Evolutionary conservation across 2,329 filamentous ascomycete species (phyloP).

Genomic region (Ilyonectria sp.): DNA sequence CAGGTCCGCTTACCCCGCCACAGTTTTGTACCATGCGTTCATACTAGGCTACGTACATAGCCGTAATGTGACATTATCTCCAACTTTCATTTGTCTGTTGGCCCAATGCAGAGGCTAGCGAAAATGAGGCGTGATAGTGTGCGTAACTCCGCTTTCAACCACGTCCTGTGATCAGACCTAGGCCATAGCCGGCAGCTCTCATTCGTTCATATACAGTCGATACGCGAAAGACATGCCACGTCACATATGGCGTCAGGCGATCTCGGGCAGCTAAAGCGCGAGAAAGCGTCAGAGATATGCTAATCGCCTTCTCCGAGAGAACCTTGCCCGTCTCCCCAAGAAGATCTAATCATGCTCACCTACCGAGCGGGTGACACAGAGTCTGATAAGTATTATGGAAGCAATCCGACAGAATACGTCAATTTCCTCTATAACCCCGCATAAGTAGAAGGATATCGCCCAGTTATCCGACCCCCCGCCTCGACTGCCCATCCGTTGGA

Average conservation of each 20-base stretch:
- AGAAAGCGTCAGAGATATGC: background rate
- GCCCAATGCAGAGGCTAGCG: background rate
- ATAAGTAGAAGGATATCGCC: background rate
- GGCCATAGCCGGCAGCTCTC: background rate
- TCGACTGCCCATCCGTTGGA: background rate
- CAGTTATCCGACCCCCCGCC: background rate
- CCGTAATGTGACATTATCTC: background rate
- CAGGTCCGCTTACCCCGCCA: background rate
- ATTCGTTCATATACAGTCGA: background rate
- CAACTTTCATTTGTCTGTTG: background rate
- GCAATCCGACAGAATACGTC: background rate
- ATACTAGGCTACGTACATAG: too few species aligned
- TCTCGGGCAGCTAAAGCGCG: background rate
- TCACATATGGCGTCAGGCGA: background rate
- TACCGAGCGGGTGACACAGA: background rate
- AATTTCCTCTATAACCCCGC: background rate
- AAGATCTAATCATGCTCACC: background rate
- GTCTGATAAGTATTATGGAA: background rate
- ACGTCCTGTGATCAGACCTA: background rate
- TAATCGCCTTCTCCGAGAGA: background rate
- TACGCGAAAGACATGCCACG: background rate
- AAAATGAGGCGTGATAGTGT: background rate
- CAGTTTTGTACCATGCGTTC: too few species aligned
- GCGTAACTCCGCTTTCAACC: too few species aligned
- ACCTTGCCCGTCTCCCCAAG: background rate